These are phyloP conservation scores for Magnusiomyces suaveolens DNA, from an alignment of 1,139 yeast genomes.

Conservation along the genomic window DNA sequence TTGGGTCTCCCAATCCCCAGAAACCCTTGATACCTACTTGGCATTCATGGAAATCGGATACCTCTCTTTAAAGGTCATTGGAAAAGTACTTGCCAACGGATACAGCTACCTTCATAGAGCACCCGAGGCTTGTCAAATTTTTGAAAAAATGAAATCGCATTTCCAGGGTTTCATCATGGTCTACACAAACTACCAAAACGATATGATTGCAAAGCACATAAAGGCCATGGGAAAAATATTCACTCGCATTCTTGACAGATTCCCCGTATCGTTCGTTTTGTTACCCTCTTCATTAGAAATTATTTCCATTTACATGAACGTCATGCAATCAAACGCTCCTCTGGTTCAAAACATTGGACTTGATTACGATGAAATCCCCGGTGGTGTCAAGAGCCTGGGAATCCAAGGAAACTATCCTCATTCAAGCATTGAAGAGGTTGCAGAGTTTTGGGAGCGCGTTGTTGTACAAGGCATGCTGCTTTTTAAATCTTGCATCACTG, in stretches of 20 bases:
- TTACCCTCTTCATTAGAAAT: constrained; percentile 56
- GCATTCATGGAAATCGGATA: constrained; percentile 63
- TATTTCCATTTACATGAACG: constrained; percentile 46
- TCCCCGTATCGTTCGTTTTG: constrained; percentile 64
- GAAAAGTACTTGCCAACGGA: constrained; percentile 71
- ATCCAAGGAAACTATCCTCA: constrained; percentile 24
- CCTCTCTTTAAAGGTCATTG: constrained; percentile 59
- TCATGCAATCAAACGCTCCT: constrained; percentile 55
- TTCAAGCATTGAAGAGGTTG: constrained; percentile 28
- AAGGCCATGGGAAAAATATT: constrained; percentile 71
- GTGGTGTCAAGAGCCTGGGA: not conserved
- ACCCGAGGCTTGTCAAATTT: constrained; percentile 50
- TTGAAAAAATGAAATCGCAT: constrained; percentile 49
- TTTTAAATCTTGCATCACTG: constrained; percentile 51
- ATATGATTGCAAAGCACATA: constrained; percentile 58
- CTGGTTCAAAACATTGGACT: constrained; percentile 40
- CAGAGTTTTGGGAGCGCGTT: constrained; percentile 64
- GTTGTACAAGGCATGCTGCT: constrained; percentile 63
- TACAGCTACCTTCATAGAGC: constrained; percentile 58
- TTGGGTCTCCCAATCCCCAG: constrained; percentile 40
- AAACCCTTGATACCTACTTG: constrained; percentile 17
- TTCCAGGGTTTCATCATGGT: constrained; percentile 46
- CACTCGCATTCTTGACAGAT: constrained; percentile 43
- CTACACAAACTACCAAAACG: constrained; percentile 42
- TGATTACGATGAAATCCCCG: not conserved